Evolutionary conservation across 1,284 basidiomycete genomes (phyloP).

Genomic region (Singerocomus rubriflavus): DNA sequence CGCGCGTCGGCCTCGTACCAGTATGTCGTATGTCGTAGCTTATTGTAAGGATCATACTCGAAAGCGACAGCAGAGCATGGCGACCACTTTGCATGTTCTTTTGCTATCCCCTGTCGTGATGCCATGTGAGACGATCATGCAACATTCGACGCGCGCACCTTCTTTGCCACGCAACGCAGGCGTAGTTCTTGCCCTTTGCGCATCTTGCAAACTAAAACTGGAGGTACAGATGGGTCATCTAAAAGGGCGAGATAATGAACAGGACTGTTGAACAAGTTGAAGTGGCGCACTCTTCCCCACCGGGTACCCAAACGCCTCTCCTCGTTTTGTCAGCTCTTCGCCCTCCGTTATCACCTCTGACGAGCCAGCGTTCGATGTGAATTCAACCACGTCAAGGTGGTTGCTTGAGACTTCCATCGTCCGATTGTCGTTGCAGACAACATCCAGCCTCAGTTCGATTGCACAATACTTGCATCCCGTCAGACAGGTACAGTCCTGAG

Average conservation of each 20-base stretch:
- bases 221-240: constrained; percentile 62
- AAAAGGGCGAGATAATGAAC: constrained; percentile 5
- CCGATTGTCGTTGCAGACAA: constrained; percentile 62
- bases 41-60: constrained; percentile 99
- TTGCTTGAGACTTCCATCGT: constrained; percentile 84
- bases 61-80: constrained; percentile 94
- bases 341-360: constrained; percentile 44
- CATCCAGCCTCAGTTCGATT: constrained; percentile 71
- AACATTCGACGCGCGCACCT: constrained; percentile 47
- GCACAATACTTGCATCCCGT: constrained; percentile 80
- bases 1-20: constrained; percentile 88
- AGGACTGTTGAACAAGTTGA: neutral
- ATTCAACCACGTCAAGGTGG: constrained; percentile 62
- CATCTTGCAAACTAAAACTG: constrained; percentile 89
- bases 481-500: constrained; percentile 82
- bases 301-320: constrained; percentile 79
- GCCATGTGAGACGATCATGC: constrained; percentile 1
- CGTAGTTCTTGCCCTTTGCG: constrained; percentile 92
- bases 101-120: constrained; percentile 79
- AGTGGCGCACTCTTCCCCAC: constrained; percentile 72
- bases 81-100: constrained; percentile 99
- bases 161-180: constrained; percentile 88
- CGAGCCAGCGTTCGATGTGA: constrained; percentile 35
- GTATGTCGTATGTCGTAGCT: constrained; percentile 91
- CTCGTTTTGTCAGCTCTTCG: constrained; percentile 72